These are phyloP conservation scores for Eutrema salsugineum DNA, from an alignment of 441 rosid species.

Conservation along the genomic window DNA sequence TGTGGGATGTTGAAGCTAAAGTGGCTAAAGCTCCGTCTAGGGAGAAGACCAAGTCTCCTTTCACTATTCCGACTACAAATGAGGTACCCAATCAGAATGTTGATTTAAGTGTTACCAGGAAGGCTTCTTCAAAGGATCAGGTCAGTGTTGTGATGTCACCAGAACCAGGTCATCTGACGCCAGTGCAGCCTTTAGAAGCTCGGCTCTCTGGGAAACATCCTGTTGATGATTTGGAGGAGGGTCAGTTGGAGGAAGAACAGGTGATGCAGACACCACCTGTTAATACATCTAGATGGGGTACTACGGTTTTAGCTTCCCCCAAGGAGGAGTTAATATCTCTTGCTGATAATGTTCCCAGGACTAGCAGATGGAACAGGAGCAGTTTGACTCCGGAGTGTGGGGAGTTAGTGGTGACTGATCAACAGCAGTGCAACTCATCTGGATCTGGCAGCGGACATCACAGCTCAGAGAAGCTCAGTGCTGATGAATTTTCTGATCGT, in stretches of 20 bases:
- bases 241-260: slow-evolving; percentile 38
- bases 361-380: slow-evolving; percentile 20
- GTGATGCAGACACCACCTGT: slow-evolving; percentile 35
- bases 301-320: slow-evolving; percentile 37
- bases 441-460: slow-evolving; percentile 28
- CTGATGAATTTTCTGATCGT: slow-evolving; percentile 23
- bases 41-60: slow-evolving; percentile 14
- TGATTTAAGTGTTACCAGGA: slow-evolving; percentile 16
- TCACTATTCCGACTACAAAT: background rate
- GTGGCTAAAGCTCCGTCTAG: slow-evolving; percentile 19
- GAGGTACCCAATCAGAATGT: background rate
- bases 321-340: slow-evolving; percentile 1
- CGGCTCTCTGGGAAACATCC: background rate
- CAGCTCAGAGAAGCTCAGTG: slow-evolving; percentile 11
- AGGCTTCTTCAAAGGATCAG: background rate
- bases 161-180: background rate
- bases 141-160: slow-evolving; percentile 7
- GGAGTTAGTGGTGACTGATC: slow-evolving; percentile 32
- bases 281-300: slow-evolving; percentile 64
- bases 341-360: slow-evolving; percentile 28
- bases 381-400: slow-evolving; percentile 40
- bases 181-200: background rate
- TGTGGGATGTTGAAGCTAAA: slow-evolving; percentile 44
- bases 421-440: slow-evolving; percentile 23
- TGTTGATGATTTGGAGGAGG: slow-evolving; percentile 17